Evolutionary conservation across 1,284 basidiomycete genomes (phyloP).

Genomic region (Sanguinoderma infundibulare): DNA sequence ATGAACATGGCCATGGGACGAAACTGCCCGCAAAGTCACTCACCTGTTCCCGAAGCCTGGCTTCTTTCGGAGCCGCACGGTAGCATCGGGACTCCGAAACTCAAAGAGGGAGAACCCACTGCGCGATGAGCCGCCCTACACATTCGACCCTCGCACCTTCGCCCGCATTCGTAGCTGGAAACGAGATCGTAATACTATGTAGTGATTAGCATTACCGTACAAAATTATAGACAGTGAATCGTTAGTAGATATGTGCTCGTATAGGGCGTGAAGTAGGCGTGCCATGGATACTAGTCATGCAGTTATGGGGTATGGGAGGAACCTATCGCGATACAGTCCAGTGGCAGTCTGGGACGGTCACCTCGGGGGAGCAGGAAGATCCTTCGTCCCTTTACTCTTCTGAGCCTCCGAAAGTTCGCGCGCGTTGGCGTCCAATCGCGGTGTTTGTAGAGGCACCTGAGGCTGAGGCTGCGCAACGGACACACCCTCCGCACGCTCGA

Average conservation of each 20-base stretch:
- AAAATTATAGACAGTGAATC: constrained; percentile 9
- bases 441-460: neutral
- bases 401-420: neutral
- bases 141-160: neutral
- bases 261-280: neutral
- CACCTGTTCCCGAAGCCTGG: neutral
- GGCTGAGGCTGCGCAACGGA: neutral
- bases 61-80: neutral
- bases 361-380: neutral
- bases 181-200: neutral
- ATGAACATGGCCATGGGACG: neutral
- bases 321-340: neutral
- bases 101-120: no score
- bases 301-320: neutral
- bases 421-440: neutral
- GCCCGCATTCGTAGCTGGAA: neutral
- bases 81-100: neutral
- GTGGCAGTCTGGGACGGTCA: neutral
- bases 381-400: neutral
- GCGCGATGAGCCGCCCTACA: no score
- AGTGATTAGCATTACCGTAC: constrained; percentile 14
- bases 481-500: neutral
- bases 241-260: neutral
- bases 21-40: neutral
- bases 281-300: neutral